Base-by-base conservation (phyloP, 2,329 filamentous ascomycete genomes). In the Pestalotiopsis sp. region DNA sequence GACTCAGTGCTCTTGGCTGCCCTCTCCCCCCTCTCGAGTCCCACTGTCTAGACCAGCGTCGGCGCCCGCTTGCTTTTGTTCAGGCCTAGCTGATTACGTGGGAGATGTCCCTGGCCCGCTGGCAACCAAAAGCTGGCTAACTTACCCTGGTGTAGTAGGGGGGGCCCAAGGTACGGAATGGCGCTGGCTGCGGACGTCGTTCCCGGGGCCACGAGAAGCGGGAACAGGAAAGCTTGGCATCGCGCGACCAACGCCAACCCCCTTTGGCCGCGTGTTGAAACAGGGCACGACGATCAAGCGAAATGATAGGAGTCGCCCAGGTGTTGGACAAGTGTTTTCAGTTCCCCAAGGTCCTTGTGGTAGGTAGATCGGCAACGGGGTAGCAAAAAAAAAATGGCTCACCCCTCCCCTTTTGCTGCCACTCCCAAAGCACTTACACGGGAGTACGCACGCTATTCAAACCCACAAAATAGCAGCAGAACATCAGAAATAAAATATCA, bases 261-360 rank as follows among this genome's bases (percentile, higher is more conserved):
- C 25, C 27, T 39, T 36, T 62, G 36, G 59, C 59, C 59, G 59
- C 59, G 59, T 62, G 27, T n/a, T 62, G 59, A 62, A 62, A 62
- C 59, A 36, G 31, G 17, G 20, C 45, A 36, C 45, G 45, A 52
- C 45, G 45, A 52, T 52, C 59, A 62, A 62, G 59, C 59, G 59
- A 62, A 36, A 62, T 62, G n/a, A 62, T 62, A 31, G 59, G 59
- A 62, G 45, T 52, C 45, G 9, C 45, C 17, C 45, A 52, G 45
- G 45, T 52, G 45, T 52, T 52, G 45, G 45, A 52, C 45, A 52
- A 52, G 45, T 52, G 45, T 52, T 52, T 17, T 20, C 31, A 36
- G 31, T 36, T 31, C 3, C 31, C 31, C 7, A 9, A 36, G 31
- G 7, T 36, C 31, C 31, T 36, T 36, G 7, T 36, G 4, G 27